Percentiles rank a stretch among this genome's conserved stretches.
phyloP scores from a whole-genome alignment of 108 stramenopile species.

The Schizochytrium sp. region DNA sequence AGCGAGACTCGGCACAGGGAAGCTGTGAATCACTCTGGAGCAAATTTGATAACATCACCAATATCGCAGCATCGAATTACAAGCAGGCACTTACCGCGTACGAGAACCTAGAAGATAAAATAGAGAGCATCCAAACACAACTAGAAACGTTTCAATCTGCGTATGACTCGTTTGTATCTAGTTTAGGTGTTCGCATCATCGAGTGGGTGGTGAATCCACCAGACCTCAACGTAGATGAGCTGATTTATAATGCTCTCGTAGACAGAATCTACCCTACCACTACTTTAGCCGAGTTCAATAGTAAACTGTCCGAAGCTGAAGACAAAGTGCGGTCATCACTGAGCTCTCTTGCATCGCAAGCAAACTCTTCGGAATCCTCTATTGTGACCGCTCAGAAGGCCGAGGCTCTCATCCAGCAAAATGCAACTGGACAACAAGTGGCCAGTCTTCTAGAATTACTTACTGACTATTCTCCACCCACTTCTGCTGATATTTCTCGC shows the following conservation, averaged over 20 bases:
- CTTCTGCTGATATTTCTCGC: too few species aligned
- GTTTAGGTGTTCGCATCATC: not conserved
- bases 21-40: not conserved
- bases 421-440: too few species aligned
- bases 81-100: not conserved
- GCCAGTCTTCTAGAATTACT: too few species aligned
- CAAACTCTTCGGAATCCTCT: too few species aligned
- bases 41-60: not conserved
- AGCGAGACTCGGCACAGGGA: not conserved
- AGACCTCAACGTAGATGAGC: not conserved
- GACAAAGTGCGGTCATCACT: not conserved
- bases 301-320: not conserved
- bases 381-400: too few species aligned
- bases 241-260: not conserved
- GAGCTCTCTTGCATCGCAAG: too few species aligned
- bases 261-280: not conserved
- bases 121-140: not conserved
- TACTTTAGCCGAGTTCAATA: not conserved
- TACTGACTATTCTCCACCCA: too few species aligned
- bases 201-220: constrained; percentile 1
- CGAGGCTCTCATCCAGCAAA: too few species aligned
- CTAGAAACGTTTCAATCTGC: not conserved
- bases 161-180: not conserved
- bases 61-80: not conserved
- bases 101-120: not conserved